Conservation (phyloP, 345 rosid species). For the Eucalyptus dawsonii region DNA sequence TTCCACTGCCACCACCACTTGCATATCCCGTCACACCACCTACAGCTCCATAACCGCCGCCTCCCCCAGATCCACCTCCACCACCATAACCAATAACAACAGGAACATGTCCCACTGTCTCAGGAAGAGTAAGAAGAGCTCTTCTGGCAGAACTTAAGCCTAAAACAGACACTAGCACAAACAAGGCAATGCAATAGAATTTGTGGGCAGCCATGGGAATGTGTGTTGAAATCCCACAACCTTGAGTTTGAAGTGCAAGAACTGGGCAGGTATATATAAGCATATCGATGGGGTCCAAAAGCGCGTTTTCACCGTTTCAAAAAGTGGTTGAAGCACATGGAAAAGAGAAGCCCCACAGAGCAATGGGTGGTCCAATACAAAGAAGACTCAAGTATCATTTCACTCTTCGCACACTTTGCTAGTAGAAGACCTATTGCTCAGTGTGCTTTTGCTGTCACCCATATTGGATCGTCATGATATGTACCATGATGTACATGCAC, state of each 20-base stretch:
- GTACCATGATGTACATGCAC: not conserved
- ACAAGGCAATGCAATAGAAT: not conserved
- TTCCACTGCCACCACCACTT: conserved; percentile 6
- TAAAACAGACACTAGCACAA: conserved; percentile 9
- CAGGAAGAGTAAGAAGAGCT: conserved; percentile 15
- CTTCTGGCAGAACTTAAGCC: conserved; percentile 23
- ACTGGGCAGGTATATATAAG: conserved; percentile 17
- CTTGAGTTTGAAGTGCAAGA: not conserved
- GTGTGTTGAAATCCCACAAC: not conserved
- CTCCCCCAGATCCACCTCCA: conserved; percentile 4
- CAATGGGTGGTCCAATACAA: not conserved
- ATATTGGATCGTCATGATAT: not conserved
- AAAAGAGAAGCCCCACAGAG: not conserved
- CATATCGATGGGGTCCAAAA: not conserved
- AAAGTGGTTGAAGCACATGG: conserved; percentile 6
- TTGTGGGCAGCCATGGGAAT: conserved; percentile 11
- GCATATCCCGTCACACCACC: conserved; percentile 12
- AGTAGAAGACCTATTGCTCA: not conserved
- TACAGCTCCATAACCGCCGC: not conserved
- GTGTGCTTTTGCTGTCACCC: conserved; percentile 30
- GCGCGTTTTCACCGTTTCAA: not conserved
- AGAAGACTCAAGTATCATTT: not conserved
- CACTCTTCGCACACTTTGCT: not conserved
- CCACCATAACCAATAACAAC: not conserved
- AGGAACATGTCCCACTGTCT: conserved; percentile 1